phyloP scores from a whole-genome alignment of 1,139 yeast species.

The Pichia sp. region DNA sequence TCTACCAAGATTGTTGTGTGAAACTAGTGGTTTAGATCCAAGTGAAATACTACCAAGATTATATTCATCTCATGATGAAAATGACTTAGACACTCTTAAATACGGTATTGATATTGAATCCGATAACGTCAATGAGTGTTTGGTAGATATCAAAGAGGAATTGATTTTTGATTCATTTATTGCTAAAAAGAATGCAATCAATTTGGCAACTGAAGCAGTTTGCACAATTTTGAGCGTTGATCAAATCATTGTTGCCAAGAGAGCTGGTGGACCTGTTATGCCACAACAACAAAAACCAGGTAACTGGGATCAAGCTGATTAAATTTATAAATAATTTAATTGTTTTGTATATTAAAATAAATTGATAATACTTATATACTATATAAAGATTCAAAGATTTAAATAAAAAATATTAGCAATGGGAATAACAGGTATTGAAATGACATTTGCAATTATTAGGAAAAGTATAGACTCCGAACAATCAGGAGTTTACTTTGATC shows the following conservation, averaged over 20 bases:
- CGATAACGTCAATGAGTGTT: constrained; percentile 49
- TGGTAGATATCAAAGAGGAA: constrained; percentile 59
- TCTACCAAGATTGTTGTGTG: constrained; percentile 86
- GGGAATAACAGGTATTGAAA: no score
- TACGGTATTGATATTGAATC: constrained; percentile 72
- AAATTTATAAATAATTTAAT: constrained; percentile 11
- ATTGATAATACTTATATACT: no score
- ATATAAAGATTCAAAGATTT: no score
- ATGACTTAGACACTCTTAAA: constrained; percentile 20
- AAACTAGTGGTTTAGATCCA: constrained; percentile 88
- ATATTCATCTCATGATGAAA: constrained; percentile 65
- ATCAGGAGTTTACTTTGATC: no score
- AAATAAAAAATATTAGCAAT: no score
- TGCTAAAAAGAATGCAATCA: constrained; percentile 79
- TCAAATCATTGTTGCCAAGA: constrained; percentile 88
- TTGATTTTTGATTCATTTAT: constrained; percentile 75
- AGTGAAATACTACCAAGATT: constrained; percentile 80
- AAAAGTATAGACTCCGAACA: no score
- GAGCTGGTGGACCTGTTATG: constrained; percentile 95
- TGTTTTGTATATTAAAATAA: background rate
- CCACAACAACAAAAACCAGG: constrained; percentile 87
- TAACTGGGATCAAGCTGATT: constrained; percentile 96
- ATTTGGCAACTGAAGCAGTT: constrained; percentile 94
- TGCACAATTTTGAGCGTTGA: constrained; percentile 83
- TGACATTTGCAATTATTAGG: no score